Evolutionary conservation across 176 grass and related monocot species (phyloP).

Genomic region (Aegilops tauschii): DNA sequence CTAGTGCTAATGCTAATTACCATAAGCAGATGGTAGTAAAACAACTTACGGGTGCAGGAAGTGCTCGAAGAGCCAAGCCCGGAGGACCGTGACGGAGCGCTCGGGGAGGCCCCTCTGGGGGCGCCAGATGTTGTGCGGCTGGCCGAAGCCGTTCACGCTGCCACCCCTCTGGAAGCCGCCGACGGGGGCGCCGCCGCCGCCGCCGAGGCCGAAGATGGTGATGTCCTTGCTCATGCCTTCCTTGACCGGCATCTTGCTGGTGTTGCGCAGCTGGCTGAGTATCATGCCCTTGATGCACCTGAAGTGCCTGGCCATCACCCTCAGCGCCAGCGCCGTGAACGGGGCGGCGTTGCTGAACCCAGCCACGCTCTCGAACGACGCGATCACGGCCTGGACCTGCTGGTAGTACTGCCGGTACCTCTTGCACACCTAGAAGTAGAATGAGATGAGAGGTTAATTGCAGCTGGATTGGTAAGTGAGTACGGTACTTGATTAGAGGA

Average conservation of each 20-base stretch:
- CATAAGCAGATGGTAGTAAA: not conserved
- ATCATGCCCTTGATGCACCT: conserved; percentile 75
- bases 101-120: conserved; percentile 92
- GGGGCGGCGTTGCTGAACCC: conserved; percentile 77
- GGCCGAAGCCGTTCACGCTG: conserved; percentile 48
- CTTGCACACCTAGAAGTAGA: conserved; percentile 61
- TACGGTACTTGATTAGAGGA: not conserved
- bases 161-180: conserved; percentile 39
- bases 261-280: conserved; percentile 61
- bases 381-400: conserved; percentile 72
- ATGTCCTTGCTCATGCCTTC: conserved; percentile 49
- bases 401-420: conserved; percentile 85
- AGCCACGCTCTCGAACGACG: conserved; percentile 76
- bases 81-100: conserved; percentile 80
- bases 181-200: conserved; percentile 2
- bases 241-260: conserved; percentile 44
- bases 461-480: not conserved
- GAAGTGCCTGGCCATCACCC: conserved; percentile 80
- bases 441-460: not conserved
- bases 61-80: conserved; percentile 93
- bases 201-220: conserved; percentile 56
- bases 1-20: not conserved
- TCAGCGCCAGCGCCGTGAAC: conserved; percentile 56
- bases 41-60: conserved; percentile 92
- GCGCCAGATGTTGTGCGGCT: conserved; percentile 83